Evolutionary conservation across 169 alveolate species (phyloP).

Genomic region (Plasmodium malariae): DNA sequence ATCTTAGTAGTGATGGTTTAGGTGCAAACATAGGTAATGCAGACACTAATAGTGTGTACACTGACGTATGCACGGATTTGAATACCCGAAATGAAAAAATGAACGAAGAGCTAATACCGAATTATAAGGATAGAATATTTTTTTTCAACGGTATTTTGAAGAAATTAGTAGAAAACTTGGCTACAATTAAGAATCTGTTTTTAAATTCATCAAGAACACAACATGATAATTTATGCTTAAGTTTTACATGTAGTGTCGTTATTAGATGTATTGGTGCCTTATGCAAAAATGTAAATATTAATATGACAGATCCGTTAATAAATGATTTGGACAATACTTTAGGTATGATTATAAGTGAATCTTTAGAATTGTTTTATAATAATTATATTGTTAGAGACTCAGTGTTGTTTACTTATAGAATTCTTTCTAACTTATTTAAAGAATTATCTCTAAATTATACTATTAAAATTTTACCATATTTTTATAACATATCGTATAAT

Average conservation of each 20-base stretch:
- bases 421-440: conserved; percentile 47
- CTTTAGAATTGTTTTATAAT: conserved; percentile 68
- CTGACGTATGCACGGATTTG: background rate
- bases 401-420: conserved; percentile 62
- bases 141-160: conserved; percentile 56
- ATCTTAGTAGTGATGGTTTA: too few species aligned
- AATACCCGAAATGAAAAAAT: conserved; percentile 23
- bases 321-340: conserved; percentile 66
- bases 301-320: conserved; percentile 30
- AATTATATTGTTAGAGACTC: conserved; percentile 69
- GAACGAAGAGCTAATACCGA: conserved; percentile 40
- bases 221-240: conserved; percentile 32
- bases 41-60: background rate
- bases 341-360: conserved; percentile 62
- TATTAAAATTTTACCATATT: conserved; percentile 55
- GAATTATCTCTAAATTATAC: conserved; percentile 74
- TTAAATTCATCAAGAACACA: conserved; percentile 54
- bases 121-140: conserved; percentile 62
- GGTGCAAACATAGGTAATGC: too few species aligned
- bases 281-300: conserved; percentile 72
- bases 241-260: conserved; percentile 69
- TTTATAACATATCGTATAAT: conserved; percentile 58
- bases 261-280: conserved; percentile 72
- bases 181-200: conserved; percentile 58
- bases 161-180: conserved; percentile 54